Evolutionary conservation across 139 green algal genomes (phyloP).

Genomic region (Tetraselmis chui): DNA sequence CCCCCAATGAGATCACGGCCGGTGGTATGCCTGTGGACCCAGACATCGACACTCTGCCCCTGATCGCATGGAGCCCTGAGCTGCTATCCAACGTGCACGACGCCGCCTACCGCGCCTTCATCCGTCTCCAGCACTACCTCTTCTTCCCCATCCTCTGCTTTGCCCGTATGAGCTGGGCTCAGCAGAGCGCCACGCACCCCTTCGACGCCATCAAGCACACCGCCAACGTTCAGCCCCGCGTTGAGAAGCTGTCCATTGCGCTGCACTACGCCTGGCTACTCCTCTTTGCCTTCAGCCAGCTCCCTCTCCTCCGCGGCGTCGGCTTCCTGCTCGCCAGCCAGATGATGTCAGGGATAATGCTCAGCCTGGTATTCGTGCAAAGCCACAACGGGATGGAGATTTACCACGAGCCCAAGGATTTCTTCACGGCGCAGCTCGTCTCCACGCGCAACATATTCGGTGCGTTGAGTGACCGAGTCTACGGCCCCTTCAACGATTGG

Average conservation of each 20-base stretch:
- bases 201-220: slow-evolving; percentile 8
- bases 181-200: slow-evolving; percentile 30
- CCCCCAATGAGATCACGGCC: slow-evolving; percentile 49
- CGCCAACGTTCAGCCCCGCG: neutral
- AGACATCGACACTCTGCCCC: slow-evolving; percentile 71
- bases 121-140: slow-evolving; percentile 48
- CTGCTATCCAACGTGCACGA: slow-evolving; percentile 33
- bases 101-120: slow-evolving; percentile 20
- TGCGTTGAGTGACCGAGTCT: slow-evolving; percentile 61
- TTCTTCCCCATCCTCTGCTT: slow-evolving; percentile 61
- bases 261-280: slow-evolving; percentile 45
- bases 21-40: slow-evolving; percentile 44
- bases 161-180: slow-evolving; percentile 50
- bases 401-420: slow-evolving; percentile 56
- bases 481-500: slow-evolving; percentile 41
- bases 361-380: slow-evolving; percentile 65
- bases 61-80: slow-evolving; percentile 57
- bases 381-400: slow-evolving; percentile 78
- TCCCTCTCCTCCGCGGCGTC: slow-evolving; percentile 25
- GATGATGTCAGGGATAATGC: slow-evolving; percentile 39
- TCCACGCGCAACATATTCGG: slow-evolving; percentile 55
- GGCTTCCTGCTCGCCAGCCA: slow-evolving; percentile 39
- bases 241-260: slow-evolving; percentile 29
- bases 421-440: slow-evolving; percentile 55
- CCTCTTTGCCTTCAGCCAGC: slow-evolving; percentile 26